Evolutionary conservation across 108 stramenopile genomes (phyloP).

Genomic region (Parietichytrium sp.): DNA sequence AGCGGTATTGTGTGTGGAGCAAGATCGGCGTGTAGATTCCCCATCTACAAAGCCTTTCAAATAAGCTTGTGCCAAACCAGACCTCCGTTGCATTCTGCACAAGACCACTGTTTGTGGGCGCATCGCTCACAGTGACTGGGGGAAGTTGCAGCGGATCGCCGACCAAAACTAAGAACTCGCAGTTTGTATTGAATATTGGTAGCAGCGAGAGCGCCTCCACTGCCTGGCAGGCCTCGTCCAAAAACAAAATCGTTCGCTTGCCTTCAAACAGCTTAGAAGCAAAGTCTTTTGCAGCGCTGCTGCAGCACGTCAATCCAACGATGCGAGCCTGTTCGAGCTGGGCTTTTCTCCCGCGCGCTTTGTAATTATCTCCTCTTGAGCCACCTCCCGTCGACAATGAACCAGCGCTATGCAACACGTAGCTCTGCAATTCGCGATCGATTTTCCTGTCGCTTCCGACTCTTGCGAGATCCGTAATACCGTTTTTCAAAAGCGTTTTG

Average conservation of each 20-base stretch:
- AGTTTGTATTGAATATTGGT: background rate
- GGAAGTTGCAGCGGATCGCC: slow-evolving; percentile 31
- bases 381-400: no score
- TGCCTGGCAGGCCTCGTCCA: slow-evolving; percentile 22
- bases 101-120: background rate
- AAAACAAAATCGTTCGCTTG: background rate
- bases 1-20: slow-evolving; percentile 8
- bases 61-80: background rate
- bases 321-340: background rate
- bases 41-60: background rate
- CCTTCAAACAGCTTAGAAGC: background rate
- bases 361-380: no score
- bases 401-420: background rate
- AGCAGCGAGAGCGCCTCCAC: slow-evolving; percentile 30
- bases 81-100: background rate
- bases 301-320: slow-evolving; percentile 21
- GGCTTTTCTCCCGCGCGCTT: no score
- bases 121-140: background rate
- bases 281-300: background rate
- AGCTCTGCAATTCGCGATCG: background rate
- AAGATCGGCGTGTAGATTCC: background rate
- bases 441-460: slow-evolving; percentile 19
- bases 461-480: background rate
- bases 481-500: background rate
- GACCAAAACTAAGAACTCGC: background rate